A percentile compares a stretch with the other conserved stretches of the same genome.
These are phyloP conservation scores for Pyrus pyrifolia DNA, from an alignment of 306 rosid genomes.

Conservation along the genomic window DNA sequence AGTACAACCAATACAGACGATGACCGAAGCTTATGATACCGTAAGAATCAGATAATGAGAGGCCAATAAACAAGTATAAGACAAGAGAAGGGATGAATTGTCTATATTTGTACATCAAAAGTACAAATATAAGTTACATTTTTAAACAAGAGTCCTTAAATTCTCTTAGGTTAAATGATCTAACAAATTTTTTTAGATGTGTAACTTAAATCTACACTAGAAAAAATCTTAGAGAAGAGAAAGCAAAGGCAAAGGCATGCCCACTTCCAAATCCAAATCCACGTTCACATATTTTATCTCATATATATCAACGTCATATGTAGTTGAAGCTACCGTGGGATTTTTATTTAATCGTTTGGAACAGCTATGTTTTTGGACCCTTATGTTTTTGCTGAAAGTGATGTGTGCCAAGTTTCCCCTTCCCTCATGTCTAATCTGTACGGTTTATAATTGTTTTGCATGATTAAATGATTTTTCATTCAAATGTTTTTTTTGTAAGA, in stretches of 20 bases:
- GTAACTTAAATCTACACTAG: too few relatives aligned
- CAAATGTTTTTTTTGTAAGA: neutral
- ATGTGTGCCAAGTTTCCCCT: slow-evolving; percentile 25
- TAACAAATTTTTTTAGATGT: too few relatives aligned
- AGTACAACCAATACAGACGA: neutral
- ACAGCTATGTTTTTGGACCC: slow-evolving; percentile 8
- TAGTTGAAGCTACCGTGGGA: neutral
- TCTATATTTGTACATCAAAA: too few relatives aligned
- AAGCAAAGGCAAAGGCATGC: slow-evolving; percentile 6
- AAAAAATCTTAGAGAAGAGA: too few relatives aligned
- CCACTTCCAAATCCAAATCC: slow-evolving; percentile 2
- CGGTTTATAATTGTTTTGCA: neutral
- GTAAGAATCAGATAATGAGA: neutral
- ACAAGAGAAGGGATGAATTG: neutral
- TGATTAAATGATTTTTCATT: neutral
- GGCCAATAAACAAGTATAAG: slow-evolving; percentile 15
- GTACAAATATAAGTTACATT: too few relatives aligned
- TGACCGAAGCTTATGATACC: slow-evolving; percentile 9
- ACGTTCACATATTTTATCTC: neutral
- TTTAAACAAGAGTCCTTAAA: too few relatives aligned
- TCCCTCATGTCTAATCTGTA: slow-evolving; percentile 4
- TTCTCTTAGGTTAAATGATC: too few relatives aligned
- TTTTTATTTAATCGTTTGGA: neutral
- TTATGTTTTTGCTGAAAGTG: slow-evolving; percentile 26
- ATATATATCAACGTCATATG: slow-evolving; percentile 11